A percentile compares a stretch with the other conserved stretches of the same genome.
Conservation (phyloP, 805 yeast genomes). For the Kazachstania africana region DNA sequence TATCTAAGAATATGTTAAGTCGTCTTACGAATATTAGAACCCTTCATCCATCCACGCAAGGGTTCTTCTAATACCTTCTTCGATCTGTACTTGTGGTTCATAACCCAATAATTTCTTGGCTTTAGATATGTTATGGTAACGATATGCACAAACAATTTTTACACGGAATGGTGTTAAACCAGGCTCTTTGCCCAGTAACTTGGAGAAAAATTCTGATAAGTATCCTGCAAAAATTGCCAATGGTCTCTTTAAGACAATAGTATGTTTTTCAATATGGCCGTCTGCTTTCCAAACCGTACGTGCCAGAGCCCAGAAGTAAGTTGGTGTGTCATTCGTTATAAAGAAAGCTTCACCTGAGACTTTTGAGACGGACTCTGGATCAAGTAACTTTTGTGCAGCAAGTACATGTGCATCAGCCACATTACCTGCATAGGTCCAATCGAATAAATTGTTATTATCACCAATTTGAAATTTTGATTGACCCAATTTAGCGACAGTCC, state of each 20-base stretch:
- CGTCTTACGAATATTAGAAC: slow-evolving; percentile 1
- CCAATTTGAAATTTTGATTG: slow-evolving; percentile 92
- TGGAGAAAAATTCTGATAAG: slow-evolving; percentile 62
- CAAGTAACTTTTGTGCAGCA: slow-evolving; percentile 69
- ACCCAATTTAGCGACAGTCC: slow-evolving; percentile 69
- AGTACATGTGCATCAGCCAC: slow-evolving; percentile 94
- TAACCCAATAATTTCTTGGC: slow-evolving; percentile 74
- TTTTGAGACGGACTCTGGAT: slow-evolving; percentile 28
- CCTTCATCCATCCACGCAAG: slow-evolving; percentile 81
- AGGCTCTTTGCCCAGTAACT: slow-evolving; percentile 68
- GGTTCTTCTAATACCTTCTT: slow-evolving; percentile 69
- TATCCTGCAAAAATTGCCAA: slow-evolving; percentile 78
- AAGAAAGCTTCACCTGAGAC: slow-evolving; percentile 85
- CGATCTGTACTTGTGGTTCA: slow-evolving; percentile 64
- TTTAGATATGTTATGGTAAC: slow-evolving; percentile 85
- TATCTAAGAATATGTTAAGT: no score
- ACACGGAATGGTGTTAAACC: slow-evolving; percentile 96
- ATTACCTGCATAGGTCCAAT: slow-evolving; percentile 97
- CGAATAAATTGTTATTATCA: slow-evolving; percentile 85
- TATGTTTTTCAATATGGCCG: slow-evolving; percentile 64
- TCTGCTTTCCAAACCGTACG: slow-evolving; percentile 96
- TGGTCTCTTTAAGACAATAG: slow-evolving; percentile 57
- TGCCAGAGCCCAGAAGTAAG: slow-evolving; percentile 94
- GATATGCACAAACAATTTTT: slow-evolving; percentile 77
- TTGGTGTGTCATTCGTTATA: slow-evolving; percentile 86